Evolutionary conservation across 441 rosid species (phyloP), one percentile per base, ranked within the genome.

Genomic region (Aquilaria agallochum): DNA sequence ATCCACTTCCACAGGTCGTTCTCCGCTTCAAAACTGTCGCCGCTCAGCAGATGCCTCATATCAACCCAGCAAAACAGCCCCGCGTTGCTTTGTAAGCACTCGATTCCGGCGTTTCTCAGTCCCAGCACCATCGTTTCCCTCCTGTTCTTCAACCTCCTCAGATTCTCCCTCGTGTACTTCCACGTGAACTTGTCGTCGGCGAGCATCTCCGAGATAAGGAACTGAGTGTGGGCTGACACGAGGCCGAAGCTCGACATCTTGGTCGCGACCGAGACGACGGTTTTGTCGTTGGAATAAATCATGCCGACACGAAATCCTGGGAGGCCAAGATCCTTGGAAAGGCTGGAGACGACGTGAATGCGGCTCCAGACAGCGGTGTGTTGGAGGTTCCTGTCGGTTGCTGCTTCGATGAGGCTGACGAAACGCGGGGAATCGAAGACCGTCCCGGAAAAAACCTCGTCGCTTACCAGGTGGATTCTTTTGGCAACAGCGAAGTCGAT

Each of bases 191-290:
- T 75, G 56, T 72, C 72, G 56, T 80, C 78, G 5, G 75, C 71
- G 31, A 82, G 69, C 74, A 85, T 66, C 32, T 69, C 68, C 2
- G 86, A 62, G 9, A 82, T 74, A 0, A 85, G 68, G 56, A 64
- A 80, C 56, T 85, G 87, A 54, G 87, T 85, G 46, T 82, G 90
- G 11, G 87, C 82, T 8, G 90, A 85, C 53, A 85, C 73, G 31
- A 85, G 90, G 6, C 84, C 81, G 58, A 85, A 85, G 63, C 87
- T 85, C 3, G 87, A 82, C 90, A 85, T 85, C 70, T 82, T 85
- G 5, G 85, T 82, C 0, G 90, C 84, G 0, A 84, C 76, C 9
- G 85, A 60, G 3, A 82, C 68, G 1, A 78, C 82, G 46, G 48
- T 62, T 66, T 75, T 70, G 53, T 84, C 72, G 61, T 80, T 67